Conservation (phyloP, 2,329 filamentous ascomycete species). For the Aspergillus intermedius region DNA sequence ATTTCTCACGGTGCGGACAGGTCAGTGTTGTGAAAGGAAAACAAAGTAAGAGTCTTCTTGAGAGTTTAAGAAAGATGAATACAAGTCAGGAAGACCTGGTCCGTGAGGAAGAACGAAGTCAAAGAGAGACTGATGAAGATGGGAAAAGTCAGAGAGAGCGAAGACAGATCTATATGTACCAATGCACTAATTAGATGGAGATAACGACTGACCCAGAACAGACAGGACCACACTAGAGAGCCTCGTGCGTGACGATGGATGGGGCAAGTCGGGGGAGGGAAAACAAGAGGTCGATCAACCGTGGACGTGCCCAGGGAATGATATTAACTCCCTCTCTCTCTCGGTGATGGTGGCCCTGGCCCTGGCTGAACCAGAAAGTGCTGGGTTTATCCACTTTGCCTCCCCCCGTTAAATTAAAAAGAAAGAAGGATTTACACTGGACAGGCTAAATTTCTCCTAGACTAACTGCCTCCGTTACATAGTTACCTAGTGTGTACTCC, state of each 20-base stretch:
- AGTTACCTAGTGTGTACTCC: neutral
- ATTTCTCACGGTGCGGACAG: constrained; percentile 16
- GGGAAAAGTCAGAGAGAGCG: constrained; percentile 4
- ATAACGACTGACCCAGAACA: neutral
- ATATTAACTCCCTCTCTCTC: neutral
- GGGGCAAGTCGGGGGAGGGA: neutral
- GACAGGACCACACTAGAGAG: neutral
- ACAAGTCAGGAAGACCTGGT: neutral
- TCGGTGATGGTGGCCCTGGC: neutral
- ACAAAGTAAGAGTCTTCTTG: too few relatives aligned
- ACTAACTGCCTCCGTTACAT: too few relatives aligned
- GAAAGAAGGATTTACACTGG: too few relatives aligned
- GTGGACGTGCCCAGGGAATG: neutral
- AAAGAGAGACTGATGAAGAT: constrained; percentile 3
- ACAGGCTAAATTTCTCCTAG: too few relatives aligned
- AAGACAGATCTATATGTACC: neutral
- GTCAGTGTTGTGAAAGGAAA: too few relatives aligned
- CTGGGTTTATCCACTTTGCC: neutral
- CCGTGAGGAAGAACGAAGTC: neutral
- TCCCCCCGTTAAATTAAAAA: too few relatives aligned
- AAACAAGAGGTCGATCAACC: neutral
- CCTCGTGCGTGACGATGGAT: neutral
- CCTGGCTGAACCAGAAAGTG: neutral
- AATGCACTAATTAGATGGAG: neutral
- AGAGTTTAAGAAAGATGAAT: neutral